Evolutionary conservation across 2,329 filamentous ascomycete genomes (phyloP), one percentile per base, ranked within the genome.

Genomic region (Epichloe baconii): DNA sequence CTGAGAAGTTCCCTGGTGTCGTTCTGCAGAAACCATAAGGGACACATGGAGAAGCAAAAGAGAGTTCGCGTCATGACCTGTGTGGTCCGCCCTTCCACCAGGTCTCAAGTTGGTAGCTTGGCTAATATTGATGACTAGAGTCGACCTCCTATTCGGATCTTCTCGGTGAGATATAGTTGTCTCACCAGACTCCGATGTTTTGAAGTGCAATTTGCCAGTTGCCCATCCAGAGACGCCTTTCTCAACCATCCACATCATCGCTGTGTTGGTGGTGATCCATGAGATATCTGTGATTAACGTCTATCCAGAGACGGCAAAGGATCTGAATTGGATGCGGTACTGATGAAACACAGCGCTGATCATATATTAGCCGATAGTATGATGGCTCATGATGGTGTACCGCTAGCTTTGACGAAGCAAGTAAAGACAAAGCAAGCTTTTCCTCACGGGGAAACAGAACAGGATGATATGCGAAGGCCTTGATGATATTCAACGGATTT

Each of bases 131-230:
- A 26, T 34, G 26, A 40, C 44, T 21, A 45, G 21, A 37, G n/a
- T 21, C 19, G 23, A 23, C 19, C 35, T 44, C 48, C n/a, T 23
- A 44, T 47, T 56, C 53, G 56, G 56, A 42, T 55, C 53, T 52
- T 50, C 53, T 62, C 56, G 58, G 56, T 52, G 56, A 55, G 56
- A 58, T 58, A 54, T 48, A 23, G 40, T 10, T 66, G 64, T 66
- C 61, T 65, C 58, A 65, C 54, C 35, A 55, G 44, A 31, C 49
- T 53, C 48, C 42, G 55, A 54, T 55, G 56, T 57, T 62, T 59
- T 54, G 52, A 49, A 58, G 48, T 55, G 56, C 55, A 56, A 62
- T 59, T 56, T 59, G 55, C 47, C 54, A 55, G 50, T 42, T 49
- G 14, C 37, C 49, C 57, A 56, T 57, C 55, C 52, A 52, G 53